Evolutionary conservation across 768 basidiomycete genomes (phyloP), one percentile per base, ranked within the genome.

Genomic region (Phylloporus sp.): DNA sequence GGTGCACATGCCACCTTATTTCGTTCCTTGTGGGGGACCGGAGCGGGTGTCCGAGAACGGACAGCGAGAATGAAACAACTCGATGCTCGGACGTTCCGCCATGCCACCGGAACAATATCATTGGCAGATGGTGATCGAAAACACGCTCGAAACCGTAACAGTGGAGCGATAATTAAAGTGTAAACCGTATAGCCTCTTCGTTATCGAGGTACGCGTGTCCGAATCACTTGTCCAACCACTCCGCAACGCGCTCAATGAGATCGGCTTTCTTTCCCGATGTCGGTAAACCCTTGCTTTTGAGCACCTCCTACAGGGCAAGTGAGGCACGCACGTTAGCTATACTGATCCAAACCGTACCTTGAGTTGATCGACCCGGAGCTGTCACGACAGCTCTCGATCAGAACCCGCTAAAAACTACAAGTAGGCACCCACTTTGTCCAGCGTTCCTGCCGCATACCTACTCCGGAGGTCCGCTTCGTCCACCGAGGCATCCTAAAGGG

Each of bases 321-420:
- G 29, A 48, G 26, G 43, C 22, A 31, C 2, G 10, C 10, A 28
- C 20, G 11, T 32, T 3, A 0, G 12, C 5, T 20, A 51, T 35
- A 29, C 31, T 22, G 12, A 18, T 41, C n/a, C 39, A 56, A 38
- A 50, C 54, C 75, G 51, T 55, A 86, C 88, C 79, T 87, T 91
- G 43, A 92, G 74, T 60, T 89, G 85, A 67, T 87, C 86, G 55
- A 89, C 84, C 16, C 80, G 82, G 56, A 91, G 74, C 89, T 91
- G 62, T 49, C 56, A 52, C 22, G 28, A 49, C 51, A 7, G 56
- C 52, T 46, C 35, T 16, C 18, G 8, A 41, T 58, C n/a, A 62
- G 47, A 55, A 41, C 41, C 12, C 16, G 29, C 12, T 7, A 48
- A 51, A 50, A 26, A 36, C 13, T 4, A 47, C 10, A 23, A 29